phyloP scores from a whole-genome alignment of 768 basidiomycete species.

The Kwoniella sp. region DNA sequence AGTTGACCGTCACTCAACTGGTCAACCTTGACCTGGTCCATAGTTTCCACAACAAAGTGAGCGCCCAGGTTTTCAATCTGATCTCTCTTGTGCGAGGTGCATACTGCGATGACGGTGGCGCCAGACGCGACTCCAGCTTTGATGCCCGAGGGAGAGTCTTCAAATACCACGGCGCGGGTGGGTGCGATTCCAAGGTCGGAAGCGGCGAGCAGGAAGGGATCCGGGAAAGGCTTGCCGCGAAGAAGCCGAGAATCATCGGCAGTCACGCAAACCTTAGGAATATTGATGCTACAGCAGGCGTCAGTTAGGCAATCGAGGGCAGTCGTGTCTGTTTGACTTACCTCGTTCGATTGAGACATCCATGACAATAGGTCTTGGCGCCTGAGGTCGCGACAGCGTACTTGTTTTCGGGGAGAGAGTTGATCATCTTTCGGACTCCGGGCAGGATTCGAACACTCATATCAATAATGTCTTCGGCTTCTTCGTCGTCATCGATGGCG shows the following conservation, averaged over 20 bases:
- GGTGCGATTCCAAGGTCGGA: constrained; percentile 55
- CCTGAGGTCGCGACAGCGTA: constrained; percentile 76
- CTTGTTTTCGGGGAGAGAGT: constrained; percentile 66
- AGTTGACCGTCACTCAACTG: constrained; percentile 27
- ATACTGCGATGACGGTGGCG: constrained; percentile 56
- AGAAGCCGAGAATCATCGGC: constrained; percentile 71
- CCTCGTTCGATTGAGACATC: constrained; percentile 18
- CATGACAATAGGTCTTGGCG: constrained; percentile 69
- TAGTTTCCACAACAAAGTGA: constrained; percentile 42
- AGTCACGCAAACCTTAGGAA: constrained; percentile 71
- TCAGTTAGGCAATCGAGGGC: neutral
- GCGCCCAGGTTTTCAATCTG: constrained; percentile 41
- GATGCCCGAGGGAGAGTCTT: constrained; percentile 57
- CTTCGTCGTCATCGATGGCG: constrained; percentile 28
- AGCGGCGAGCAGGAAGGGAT: constrained; percentile 57
- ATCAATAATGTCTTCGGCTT: constrained; percentile 41
- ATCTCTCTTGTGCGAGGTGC: constrained; percentile 53
- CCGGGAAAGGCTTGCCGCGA: constrained; percentile 57
- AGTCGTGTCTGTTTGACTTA: constrained; percentile 7
- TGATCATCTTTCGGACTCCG: constrained; percentile 68
- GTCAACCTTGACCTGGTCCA: constrained; percentile 38
- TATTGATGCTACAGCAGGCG: constrained; percentile 61
- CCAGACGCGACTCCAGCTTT: constrained; percentile 55
- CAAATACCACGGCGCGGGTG: constrained; percentile 60
- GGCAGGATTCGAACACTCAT: constrained; percentile 66